phyloP scores from a whole-genome alignment of 2,329 filamentous ascomycete species.

The Neonectria neomacrospora region DNA sequence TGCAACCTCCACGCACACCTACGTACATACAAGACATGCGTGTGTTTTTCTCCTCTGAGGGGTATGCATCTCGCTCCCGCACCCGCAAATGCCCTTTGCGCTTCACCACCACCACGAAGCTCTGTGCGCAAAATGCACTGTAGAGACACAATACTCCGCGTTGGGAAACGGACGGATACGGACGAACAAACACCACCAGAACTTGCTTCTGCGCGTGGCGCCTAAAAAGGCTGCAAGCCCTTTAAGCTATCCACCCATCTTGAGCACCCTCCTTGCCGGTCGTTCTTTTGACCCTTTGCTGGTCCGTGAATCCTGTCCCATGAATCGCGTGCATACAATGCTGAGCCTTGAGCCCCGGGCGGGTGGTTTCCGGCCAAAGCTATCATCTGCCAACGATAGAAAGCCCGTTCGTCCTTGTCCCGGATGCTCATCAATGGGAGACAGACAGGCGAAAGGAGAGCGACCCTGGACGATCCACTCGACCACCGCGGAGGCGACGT shows the following conservation, averaged over 20 bases:
- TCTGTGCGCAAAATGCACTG: not conserved
- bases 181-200: conserved; percentile 14
- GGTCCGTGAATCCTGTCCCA: conserved; percentile 5
- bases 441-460: conserved; percentile 15
- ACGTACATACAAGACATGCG: conserved; percentile 16
- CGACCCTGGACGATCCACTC: conserved; percentile 24
- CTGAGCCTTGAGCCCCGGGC: conserved; percentile 18
- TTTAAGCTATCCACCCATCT: conserved; percentile 14
- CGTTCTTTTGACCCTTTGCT: not conserved
- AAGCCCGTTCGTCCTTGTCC: conserved; percentile 7
- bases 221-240: conserved; percentile 16
- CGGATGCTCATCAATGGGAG: conserved; percentile 21
- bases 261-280: not conserved
- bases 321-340: conserved; percentile 24
- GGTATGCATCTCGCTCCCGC: not conserved
- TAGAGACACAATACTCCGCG: not conserved
- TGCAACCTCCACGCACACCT: conserved; percentile 4
- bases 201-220: conserved; percentile 23
- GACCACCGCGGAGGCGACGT: conserved; percentile 28
- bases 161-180: not conserved
- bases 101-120: not conserved
- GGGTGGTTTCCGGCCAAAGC: no score
- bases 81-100: conserved; percentile 6
- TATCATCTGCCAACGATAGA: conserved; percentile 11
- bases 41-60: not conserved